Base-by-base conservation (phyloP, 2,329 filamentous ascomycete genomes). In the Aspergillus aculeatinus region DNA sequence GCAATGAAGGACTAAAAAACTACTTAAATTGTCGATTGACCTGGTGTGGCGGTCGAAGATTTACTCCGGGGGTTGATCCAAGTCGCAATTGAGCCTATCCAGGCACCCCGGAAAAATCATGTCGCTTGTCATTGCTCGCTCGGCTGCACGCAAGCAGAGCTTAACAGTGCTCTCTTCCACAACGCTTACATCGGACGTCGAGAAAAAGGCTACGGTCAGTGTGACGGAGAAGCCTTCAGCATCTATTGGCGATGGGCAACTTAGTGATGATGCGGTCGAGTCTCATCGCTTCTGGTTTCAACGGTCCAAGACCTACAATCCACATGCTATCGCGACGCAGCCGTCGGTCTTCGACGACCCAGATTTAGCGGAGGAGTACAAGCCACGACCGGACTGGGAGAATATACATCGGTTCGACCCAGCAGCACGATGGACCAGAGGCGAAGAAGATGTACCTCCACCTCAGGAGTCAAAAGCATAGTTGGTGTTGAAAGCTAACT, bases 291-390 rank as follows among this genome's bases (percentile, higher is more conserved):
- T 71, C 52, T 74, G 70, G 68, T 74, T 71, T 35, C 70, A 70
- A 50, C 59, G 70, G 25, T 61, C 60, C 5, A 66, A 65, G 51
- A 55, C 35, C 16, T 69, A 68, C 33, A 55, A 73, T 21, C 60
- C 68, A 5, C 60, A 72, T 35, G 70, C 64, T 31, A 69, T 73
- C 35, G 77, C 78, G n/a, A 76, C 71, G 0, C 69, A 80, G 62
- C 78, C 76, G 5, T 81, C 79, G 3, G 79, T 82, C 5, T 82
- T 74, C 52, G 80, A 82, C 47, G 74, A 81, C 52, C 74, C 77
- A 0, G 74, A 78, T 4, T 67, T 75, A 2, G 76, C 73, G 10
- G 74, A 75, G 29, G 66, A 70, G 55, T 74, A 73, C 53, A 64
- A 66, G 25, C 73, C 70, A 12, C 60, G 64, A 48, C 59, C 65